Evolutionary conservation across 1,139 yeast species (phyloP).

Genomic region (Yamadazyma membranifaciens): DNA sequence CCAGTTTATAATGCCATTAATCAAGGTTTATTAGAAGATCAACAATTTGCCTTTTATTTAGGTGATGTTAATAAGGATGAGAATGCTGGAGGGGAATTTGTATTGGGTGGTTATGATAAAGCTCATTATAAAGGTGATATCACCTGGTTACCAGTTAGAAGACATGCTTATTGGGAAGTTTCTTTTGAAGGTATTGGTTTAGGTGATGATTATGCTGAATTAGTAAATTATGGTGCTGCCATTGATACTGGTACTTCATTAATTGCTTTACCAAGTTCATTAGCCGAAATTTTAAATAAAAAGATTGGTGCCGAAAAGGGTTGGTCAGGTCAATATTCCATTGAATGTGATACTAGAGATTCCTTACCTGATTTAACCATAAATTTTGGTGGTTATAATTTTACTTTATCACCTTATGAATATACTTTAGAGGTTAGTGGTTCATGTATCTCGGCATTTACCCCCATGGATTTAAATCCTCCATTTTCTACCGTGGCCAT

Average conservation of each 20-base stretch:
- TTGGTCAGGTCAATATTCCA: constrained; percentile 95
- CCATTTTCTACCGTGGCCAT: constrained; percentile 97
- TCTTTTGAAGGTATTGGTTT: constrained; percentile 84
- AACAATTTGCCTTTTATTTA: constrained; percentile 85
- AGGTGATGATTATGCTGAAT: constrained; percentile 86
- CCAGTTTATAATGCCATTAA: constrained; percentile 88
- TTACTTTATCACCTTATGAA: constrained; percentile 83
- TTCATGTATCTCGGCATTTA: constrained; percentile 91
- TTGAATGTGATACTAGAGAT: constrained; percentile 85
- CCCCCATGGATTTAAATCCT: constrained; percentile 96
- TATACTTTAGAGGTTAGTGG: constrained; percentile 93
- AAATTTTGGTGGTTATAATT: constrained; percentile 84
- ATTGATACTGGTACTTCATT: constrained; percentile 98
- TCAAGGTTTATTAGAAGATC: constrained; percentile 75
- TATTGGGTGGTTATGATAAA: constrained; percentile 91
- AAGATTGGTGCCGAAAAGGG: constrained; percentile 96
- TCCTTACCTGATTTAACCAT: constrained; percentile 87
- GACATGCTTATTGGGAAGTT: constrained; percentile 99
- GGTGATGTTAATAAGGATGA: constrained; percentile 72
- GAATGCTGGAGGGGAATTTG: constrained; percentile 81
- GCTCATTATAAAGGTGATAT: constrained; percentile 74
- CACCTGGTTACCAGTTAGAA: constrained; percentile 94
- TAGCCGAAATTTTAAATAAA: constrained; percentile 91
- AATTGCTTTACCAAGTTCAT: constrained; percentile 88
- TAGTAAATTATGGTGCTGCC: constrained; percentile 88